Conservation (phyloP, 345 rosid species). For the Hibiscus syriacus region DNA sequence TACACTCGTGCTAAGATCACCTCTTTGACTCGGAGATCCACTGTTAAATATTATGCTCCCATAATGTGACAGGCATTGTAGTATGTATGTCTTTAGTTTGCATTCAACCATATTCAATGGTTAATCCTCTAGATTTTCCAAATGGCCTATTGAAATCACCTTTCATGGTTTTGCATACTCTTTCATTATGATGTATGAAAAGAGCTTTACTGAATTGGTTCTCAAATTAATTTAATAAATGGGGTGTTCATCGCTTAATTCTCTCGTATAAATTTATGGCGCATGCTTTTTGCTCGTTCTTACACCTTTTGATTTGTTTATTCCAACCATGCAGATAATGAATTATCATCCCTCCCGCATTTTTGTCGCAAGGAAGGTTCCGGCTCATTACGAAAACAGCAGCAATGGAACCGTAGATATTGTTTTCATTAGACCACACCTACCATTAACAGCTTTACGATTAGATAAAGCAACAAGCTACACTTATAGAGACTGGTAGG, state of each 20-base stretch:
- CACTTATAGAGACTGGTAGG: conserved; percentile 19
- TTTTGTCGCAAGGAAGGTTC: conserved; percentile 77
- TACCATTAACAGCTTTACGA: conserved; percentile 85
- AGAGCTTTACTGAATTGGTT: background rate
- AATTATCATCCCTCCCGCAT: conserved; percentile 87
- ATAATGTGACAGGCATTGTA: no score
- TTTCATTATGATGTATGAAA: conserved; percentile 2
- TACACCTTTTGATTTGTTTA: conserved; percentile 10
- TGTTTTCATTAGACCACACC: conserved; percentile 77
- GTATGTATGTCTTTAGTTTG: background rate
- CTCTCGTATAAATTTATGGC: background rate
- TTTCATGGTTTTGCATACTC: background rate
- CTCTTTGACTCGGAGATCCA: background rate
- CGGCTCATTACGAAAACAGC: conserved; percentile 54
- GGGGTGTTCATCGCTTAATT: background rate
- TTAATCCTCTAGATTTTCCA: background rate
- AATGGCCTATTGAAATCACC: background rate
- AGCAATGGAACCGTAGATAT: conserved; percentile 35
- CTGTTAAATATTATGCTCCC: no score
- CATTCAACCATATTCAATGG: background rate
- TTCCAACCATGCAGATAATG: conserved; percentile 59
- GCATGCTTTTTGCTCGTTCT: background rate
- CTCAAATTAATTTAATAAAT: background rate
- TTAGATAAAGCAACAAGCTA: conserved; percentile 53
- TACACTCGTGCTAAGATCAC: background rate